Evolutionary conservation across 2,329 filamentous ascomycete species (phyloP), one percentile per base, ranked within the genome.

Genomic region (Aspergillus eucalypticola): DNA sequence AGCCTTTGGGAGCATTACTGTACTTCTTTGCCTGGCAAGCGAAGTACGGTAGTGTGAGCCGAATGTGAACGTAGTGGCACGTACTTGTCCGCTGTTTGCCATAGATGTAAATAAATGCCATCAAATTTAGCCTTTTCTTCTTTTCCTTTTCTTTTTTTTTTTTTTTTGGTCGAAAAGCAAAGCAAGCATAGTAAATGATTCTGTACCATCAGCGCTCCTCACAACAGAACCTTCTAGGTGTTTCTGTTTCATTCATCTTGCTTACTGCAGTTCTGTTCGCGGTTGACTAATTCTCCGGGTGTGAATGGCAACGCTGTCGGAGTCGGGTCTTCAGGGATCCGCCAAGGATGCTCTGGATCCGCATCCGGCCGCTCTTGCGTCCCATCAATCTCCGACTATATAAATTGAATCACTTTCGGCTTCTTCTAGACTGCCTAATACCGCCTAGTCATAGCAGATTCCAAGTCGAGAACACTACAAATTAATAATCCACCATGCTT

Each of bases 11-110:
- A 1, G 93, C 92, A 0, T 80, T 99, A 61, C 83, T 96, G 74
- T 99, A 99, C 76, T 99, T 97, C 76, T 98, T 98, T 74, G 93
- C 93, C 1, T 99, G 95, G 94, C 94, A 98, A 78, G 92, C 92
- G 58, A 98, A 98, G 80, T 97, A 96, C 73, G 95, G 95, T 11
- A 92, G 89, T 69, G 89, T 93, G 21, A 91, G 80, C 65, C 73
- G 71, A 51, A 67, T 71, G 64, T 29, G 61, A 6, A 46, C 50
- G 44, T 70, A 58, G 58, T 42, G 41, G 27, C 10, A 44, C 13
- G 27, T 7, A 38, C 15, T 3, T 19, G 23, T 21, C 23, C 7
- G 15, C 21, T 35, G 32, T 44, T 32, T 35, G 32, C 13, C 11
- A 46, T 27, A 44, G 39, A 23, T 55, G 39, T 42, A 38, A 55